Conservation (phyloP, 1,139 yeast genomes). For the Geotrichum macrosporum region DNA sequence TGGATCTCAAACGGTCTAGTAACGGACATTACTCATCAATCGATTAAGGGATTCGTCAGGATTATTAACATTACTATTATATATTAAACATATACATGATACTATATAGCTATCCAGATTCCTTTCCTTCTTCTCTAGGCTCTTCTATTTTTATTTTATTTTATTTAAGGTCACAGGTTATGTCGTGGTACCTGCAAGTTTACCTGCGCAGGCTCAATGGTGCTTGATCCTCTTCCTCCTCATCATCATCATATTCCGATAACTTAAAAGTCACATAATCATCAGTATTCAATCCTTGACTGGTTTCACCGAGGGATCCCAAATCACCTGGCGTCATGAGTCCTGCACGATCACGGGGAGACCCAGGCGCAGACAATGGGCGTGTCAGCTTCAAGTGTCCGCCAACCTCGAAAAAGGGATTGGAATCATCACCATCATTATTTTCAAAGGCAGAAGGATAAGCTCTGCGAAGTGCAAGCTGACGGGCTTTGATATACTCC, state of each 20-base stretch:
- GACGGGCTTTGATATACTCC: constrained; percentile 93
- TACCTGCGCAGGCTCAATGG: too few relatives aligned
- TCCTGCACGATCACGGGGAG: constrained; percentile 60
- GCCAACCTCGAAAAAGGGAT: constrained; percentile 46
- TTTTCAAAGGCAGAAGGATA: constrained; percentile 73
- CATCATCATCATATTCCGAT: constrained; percentile 54
- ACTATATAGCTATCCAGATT: too few relatives aligned
- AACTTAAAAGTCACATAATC: constrained; percentile 78
- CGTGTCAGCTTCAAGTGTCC: constrained; percentile 75
- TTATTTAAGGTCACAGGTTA: too few relatives aligned
- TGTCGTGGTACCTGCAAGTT: too few relatives aligned
- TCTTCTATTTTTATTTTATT: too few relatives aligned
- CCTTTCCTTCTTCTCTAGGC: too few relatives aligned
- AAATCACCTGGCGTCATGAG: constrained; percentile 97
- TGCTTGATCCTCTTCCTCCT: constrained; percentile 32
- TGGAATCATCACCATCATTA: constrained; percentile 39
- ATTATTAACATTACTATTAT: too few relatives aligned
- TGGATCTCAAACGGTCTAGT: too few relatives aligned
- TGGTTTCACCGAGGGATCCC: constrained; percentile 91
- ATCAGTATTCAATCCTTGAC: constrained; percentile 65
- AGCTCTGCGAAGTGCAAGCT: constrained; percentile 84
- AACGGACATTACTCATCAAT: too few relatives aligned
- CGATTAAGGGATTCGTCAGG: too few relatives aligned
- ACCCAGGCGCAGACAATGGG: constrained; percentile 93
- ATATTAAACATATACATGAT: too few relatives aligned